Base-by-base conservation (phyloP, 1,284 basidiomycete species). In the Marasmius oreades region DNA sequence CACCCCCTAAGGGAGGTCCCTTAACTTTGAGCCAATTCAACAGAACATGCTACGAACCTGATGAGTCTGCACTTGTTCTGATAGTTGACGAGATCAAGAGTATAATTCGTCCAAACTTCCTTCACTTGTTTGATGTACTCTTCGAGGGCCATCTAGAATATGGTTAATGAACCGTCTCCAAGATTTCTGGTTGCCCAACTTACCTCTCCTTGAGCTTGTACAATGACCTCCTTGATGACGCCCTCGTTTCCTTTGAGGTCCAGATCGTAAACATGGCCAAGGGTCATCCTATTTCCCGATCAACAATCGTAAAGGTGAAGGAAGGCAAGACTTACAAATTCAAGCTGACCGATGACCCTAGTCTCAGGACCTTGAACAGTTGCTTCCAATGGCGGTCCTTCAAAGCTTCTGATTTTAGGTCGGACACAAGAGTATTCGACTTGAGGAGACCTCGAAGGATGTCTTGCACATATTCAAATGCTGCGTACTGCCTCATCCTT, bases 371-470 rank as follows among this genome's bases (percentile, higher is more conserved):
- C 72, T 98, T 98, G 84, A 96, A 98, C 24, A 99, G 77, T 69
- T 98, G 91, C 65, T 95, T 93, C 97, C 97, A 99, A 72, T 99
- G 97, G 56, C 97, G 84, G 67, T 99, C 96, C 69, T 98, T 93
- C 66, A 99, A 76, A 1, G 96, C 96, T 67, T 99, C 97, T 8
- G 94, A 96, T 73, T 97, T 98, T 65, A 99, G 80, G 71, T 99
- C 97, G 20, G 86, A 85, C 31, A 99, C 81, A 61, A 98, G 78
- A 1, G 87, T 71, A 69, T 98, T 98, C 52, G 92, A 88, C 76
- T 98, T 98, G 64, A 98, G 81, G 34, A 96, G 77, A 5, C 86
- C 85, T 50, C 90, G 84, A 56, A 99, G 79, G 18, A 89, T 81
- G 51, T 99, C 96, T 67, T 98, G 96, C 2, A 99, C 94, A 69